These are phyloP conservation scores for Buddleja alternifolia DNA, from an alignment of 257 asterid species.

Conservation along the genomic window DNA sequence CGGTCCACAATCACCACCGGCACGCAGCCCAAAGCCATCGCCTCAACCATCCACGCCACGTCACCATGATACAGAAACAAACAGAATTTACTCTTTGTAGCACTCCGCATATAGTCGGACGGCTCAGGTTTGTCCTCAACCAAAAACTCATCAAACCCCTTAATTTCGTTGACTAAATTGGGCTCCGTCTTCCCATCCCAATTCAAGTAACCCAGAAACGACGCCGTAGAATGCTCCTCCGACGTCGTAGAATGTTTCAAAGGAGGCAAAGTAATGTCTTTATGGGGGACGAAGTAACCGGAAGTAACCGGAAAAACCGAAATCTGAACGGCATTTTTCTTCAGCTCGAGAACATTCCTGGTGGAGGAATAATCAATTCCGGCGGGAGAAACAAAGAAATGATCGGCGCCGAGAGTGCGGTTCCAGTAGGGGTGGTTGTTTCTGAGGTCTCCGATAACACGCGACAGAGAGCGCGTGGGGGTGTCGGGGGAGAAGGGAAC, in stretches of 20 bases:
- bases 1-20: slow-evolving; percentile 83
- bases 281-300: slow-evolving; percentile 77
- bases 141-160: slow-evolving; percentile 45
- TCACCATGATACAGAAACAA: slow-evolving; percentile 54
- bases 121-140: slow-evolving; percentile 47
- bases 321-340: slow-evolving; percentile 81
- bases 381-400: slow-evolving; percentile 62
- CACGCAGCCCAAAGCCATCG: slow-evolving; percentile 80
- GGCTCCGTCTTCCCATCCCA: slow-evolving; percentile 58
- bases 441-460: slow-evolving; percentile 62
- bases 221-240: slow-evolving; percentile 19
- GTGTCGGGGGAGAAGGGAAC: slow-evolving; percentile 68
- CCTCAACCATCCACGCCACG: slow-evolving; percentile 54
- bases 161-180: slow-evolving; percentile 57
- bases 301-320: slow-evolving; percentile 75
- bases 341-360: slow-evolving; percentile 77
- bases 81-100: slow-evolving; percentile 64
- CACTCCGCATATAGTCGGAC: slow-evolving; percentile 29
- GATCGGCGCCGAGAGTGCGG: slow-evolving; percentile 94
- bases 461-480: slow-evolving; percentile 67
- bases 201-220: slow-evolving; percentile 52
- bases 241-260: slow-evolving; percentile 17
- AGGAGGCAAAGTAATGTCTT: slow-evolving; percentile 76
- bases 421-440: slow-evolving; percentile 71
- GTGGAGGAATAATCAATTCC: slow-evolving; percentile 80